Conservation (phyloP, 2,329 filamentous ascomycete genomes). For the Penicillium decumbens region DNA sequence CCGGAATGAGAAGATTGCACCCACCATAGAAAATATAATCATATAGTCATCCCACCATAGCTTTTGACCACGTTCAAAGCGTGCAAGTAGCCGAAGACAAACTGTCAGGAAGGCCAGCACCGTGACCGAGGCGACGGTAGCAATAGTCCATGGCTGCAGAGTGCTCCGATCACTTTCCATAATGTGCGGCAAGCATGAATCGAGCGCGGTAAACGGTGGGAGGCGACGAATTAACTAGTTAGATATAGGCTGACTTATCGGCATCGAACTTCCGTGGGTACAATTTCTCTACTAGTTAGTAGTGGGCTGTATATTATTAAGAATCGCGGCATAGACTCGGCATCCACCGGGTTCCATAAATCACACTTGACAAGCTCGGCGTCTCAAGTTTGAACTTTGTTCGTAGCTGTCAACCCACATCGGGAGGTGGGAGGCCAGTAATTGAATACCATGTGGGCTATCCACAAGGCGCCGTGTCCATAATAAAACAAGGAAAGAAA, state of each 20-base stretch:
- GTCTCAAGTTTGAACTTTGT: conserved; percentile 1
- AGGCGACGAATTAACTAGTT: neutral
- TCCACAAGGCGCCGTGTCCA: neutral
- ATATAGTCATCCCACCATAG: conserved; percentile 53
- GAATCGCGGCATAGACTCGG: neutral
- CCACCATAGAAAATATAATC: conserved; percentile 49
- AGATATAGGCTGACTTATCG: neutral
- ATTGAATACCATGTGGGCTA: neutral
- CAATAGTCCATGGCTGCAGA: conserved; percentile 44
- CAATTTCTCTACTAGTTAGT: neutral
- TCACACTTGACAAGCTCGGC: neutral
- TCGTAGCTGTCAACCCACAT: neutral
- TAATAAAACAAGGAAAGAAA: neutral
- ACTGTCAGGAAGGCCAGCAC: conserved; percentile 40
- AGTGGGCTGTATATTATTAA: neutral
- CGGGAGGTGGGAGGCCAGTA: neutral
- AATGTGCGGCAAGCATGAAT: neutral
- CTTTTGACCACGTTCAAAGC: conserved; percentile 41
- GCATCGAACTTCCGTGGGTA: neutral
- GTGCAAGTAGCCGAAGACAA: conserved; percentile 41
- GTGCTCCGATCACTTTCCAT: conserved; percentile 21
- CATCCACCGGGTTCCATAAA: neutral
- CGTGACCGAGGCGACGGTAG: conserved; percentile 42
- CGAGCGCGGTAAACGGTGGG: neutral
- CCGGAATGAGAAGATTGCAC: conserved; percentile 3